Base-by-base conservation (phyloP, 768 basidiomycete species). In the Russula foetens region DNA sequence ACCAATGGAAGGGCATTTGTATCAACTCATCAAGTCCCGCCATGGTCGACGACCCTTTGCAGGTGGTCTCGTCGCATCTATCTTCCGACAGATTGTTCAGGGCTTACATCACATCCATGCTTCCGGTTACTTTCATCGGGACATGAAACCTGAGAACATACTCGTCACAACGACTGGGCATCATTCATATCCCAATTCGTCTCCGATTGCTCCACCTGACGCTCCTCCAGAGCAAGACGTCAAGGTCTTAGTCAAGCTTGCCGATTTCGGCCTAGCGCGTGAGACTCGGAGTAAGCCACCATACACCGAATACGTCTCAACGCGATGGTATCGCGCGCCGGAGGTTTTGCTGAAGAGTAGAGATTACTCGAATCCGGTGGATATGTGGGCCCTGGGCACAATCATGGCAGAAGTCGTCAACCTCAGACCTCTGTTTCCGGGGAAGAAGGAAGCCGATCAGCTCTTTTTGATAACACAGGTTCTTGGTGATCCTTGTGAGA, bases 121-220 rank as follows among this genome's bases (percentile, higher is more conserved):
- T 15, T 79, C 86, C 31, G 97, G 96, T 38, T 99, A 96, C 75
- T 99, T 99, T 74, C 97, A 99, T 74, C 90, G 97, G 51, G 97
- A 99, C 73, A 97, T 99, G 93, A 99, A 99, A 74, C 97, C 97
- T 39, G 97, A 99, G 73, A 99, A 99, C 69, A 88, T 98, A 8
- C 84, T 99, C 53, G 97, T 99, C 67, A 98, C 97, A 19, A 98
- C 97, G 2, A 97, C 93, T 15, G 97, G 97, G 21, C 81, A 96
- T 53, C 87, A 89, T 66, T 92, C 97, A 74, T 99, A 99, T 70
- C 84, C 83, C 28, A 81, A 90, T 11, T 80, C 92, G 31, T 85
- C 84, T n/a, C 85, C 90, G 12, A 69, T 81, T 53, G 82, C 85
- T 19, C 77, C 80, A 56, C 82, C 80, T 8, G 80, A 83, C 60